Evolutionary conservation across 2,329 filamentous ascomycete genomes (phyloP).

Genomic region (Cladosporium phlei): DNA sequence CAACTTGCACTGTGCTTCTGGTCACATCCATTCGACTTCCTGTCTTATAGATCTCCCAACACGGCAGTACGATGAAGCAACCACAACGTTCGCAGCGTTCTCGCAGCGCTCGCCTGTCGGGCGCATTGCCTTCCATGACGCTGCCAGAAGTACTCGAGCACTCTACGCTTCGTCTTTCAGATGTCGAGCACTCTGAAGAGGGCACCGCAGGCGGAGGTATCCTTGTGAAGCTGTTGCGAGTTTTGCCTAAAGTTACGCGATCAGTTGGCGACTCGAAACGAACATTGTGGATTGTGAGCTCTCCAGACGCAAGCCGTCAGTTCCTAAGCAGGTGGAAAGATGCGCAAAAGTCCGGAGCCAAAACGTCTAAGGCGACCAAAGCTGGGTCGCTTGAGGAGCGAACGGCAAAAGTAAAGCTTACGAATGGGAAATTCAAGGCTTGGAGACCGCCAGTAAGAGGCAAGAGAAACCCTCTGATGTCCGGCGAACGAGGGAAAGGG

Average conservation of each 20-base stretch:
- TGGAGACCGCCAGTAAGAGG: background rate
- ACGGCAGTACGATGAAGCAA: background rate
- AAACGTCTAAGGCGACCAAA: background rate
- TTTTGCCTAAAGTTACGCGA: background rate
- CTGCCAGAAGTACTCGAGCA: background rate
- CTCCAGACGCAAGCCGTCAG: background rate
- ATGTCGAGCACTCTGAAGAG: background rate
- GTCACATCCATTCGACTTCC: background rate
- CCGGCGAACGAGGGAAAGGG: background rate
- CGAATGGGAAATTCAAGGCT: background rate
- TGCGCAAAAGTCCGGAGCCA: background rate
- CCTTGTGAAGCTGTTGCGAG: background rate
- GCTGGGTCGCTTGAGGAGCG: background rate
- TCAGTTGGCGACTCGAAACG: background rate
- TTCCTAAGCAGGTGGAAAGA: background rate
- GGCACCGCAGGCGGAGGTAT: background rate
- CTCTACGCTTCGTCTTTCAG: background rate
- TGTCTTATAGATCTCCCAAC: background rate
- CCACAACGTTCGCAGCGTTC: background rate
- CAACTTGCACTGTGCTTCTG: background rate
- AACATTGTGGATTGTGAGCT: slow-evolving; percentile 1
- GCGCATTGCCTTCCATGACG: background rate
- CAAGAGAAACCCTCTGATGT: background rate
- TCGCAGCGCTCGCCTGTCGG: background rate
- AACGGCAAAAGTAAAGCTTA: background rate